Percentiles rank a stretch among this genome's conserved stretches.
phyloP scores from a whole-genome alignment of 169 alveolate species.

The Plasmodium sp. region DNA sequence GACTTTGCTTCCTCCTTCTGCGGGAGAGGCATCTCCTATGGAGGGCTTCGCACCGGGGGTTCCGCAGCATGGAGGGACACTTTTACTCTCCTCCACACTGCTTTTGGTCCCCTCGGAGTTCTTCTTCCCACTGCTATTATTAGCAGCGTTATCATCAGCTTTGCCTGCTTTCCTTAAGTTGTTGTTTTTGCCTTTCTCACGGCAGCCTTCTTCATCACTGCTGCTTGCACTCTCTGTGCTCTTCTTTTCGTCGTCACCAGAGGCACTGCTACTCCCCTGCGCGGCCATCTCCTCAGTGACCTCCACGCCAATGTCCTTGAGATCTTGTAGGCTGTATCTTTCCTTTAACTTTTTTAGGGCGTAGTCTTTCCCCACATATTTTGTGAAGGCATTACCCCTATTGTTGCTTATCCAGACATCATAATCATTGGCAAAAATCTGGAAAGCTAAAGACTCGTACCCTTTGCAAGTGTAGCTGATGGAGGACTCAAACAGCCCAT shows the following conservation, averaged over 20 bases:
- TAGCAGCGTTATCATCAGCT: not conserved
- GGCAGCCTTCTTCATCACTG: not conserved
- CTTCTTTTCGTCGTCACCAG: not conserved
- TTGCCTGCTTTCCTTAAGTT: not conserved
- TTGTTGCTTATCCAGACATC: slow-evolving; percentile 57
- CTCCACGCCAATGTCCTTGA: slow-evolving; percentile 24
- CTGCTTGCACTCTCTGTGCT: not conserved
- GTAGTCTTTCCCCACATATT: slow-evolving; percentile 39
- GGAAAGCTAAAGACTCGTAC: slow-evolving; percentile 24
- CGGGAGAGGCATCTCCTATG: not conserved
- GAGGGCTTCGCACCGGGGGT: not conserved
- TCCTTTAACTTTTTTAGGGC: slow-evolving; percentile 42
- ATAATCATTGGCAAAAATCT: slow-evolving; percentile 35
- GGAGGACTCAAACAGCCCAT: slow-evolving; percentile 43
- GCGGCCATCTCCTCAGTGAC: not conserved
- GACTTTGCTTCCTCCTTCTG: not conserved
- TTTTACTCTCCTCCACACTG: not conserved
- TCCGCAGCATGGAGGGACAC: not conserved
- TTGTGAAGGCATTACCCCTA: slow-evolving; percentile 45
- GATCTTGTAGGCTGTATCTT: slow-evolving; percentile 17
- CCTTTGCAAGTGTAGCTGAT: slow-evolving; percentile 20
- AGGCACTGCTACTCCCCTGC: not conserved
- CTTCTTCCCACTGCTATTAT: not conserved
- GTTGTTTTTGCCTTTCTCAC: not conserved
- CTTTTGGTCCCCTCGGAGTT: not conserved